Conservation (phyloP, 2,329 filamentous ascomycete genomes). For the Dactylellina sp. region DNA sequence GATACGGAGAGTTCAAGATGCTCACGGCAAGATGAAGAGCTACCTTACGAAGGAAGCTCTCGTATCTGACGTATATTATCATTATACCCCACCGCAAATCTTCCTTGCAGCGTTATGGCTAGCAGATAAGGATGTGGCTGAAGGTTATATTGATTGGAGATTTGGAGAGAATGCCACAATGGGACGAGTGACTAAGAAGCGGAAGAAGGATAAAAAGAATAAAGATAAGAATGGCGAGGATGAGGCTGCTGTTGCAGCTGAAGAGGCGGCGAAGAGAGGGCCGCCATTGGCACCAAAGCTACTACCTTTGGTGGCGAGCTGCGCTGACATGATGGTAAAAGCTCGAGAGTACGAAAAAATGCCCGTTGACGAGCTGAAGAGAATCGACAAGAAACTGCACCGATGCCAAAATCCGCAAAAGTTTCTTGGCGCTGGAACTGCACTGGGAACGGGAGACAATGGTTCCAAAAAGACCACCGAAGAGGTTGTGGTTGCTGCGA, state of each 20-base stretch:
- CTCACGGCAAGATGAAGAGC: constrained; percentile 78
- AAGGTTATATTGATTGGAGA: constrained; percentile 61
- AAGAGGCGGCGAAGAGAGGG: constrained; percentile 58
- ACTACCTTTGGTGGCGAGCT: constrained; percentile 10
- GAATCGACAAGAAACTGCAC: constrained; percentile 60
- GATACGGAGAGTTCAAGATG: constrained; percentile 69
- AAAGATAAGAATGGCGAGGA: constrained; percentile 66
- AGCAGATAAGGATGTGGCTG: constrained; percentile 74
- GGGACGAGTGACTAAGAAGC: constrained; percentile 69
- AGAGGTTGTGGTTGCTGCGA: constrained; percentile 10
- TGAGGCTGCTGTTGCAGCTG: constrained; percentile 58
- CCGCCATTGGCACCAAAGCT: constrained; percentile 36
- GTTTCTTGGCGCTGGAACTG: constrained; percentile 29
- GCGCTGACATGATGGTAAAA: constrained; percentile 46
- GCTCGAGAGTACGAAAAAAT: constrained; percentile 46
- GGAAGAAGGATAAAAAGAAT: constrained; percentile 79
- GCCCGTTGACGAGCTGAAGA: constrained; percentile 36
- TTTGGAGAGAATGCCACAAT: constrained; percentile 61
- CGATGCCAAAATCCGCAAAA: constrained; percentile 59
- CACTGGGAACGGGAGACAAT: constrained; percentile 26
- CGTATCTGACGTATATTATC: constrained; percentile 95
- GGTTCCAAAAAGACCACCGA: constrained; percentile 5
- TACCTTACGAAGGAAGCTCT: constrained; percentile 82
- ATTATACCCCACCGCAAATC: constrained; percentile 94
- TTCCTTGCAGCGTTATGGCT: constrained; percentile 84